These are phyloP conservation scores for Marasmius fiardii DNA, from an alignment of 1,284 basidiomycete genomes.

Conservation along the genomic window DNA sequence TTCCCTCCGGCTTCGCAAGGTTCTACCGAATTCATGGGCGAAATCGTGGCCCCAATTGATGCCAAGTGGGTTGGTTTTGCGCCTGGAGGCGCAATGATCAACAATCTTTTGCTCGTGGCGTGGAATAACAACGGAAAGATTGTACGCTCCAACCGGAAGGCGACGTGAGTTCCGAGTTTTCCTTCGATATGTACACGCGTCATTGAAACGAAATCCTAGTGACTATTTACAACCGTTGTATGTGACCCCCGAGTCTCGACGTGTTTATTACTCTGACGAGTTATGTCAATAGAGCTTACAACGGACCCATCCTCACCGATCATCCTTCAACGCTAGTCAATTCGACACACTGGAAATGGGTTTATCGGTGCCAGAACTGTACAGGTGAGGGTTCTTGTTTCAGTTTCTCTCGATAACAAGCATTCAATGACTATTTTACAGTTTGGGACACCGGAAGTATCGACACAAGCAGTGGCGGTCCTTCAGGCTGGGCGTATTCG, in stretches of 20 bases:
- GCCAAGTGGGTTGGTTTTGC: conserved; percentile 53
- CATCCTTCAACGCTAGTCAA: conserved; percentile 42
- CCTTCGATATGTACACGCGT: not conserved
- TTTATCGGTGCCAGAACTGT: conserved; percentile 55
- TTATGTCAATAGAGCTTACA: conserved; percentile 29
- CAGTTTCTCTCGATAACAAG: not conserved
- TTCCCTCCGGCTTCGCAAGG: conserved; percentile 45
- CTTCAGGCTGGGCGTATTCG: conserved; percentile 53
- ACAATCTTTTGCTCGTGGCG: conserved; percentile 51
- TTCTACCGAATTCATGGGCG: conserved; percentile 52
- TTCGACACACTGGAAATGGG: conserved; percentile 55
- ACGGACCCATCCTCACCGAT: conserved; percentile 43
- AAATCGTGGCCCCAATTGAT: conserved; percentile 53
- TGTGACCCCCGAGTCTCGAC: no score
- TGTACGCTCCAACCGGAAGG: conserved; percentile 47
- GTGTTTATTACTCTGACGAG: not conserved
- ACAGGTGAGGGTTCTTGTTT: conserved; percentile 29
- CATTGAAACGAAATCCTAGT: conserved; percentile 21
- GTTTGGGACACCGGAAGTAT: conserved; percentile 39
- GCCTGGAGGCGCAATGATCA: conserved; percentile 52
- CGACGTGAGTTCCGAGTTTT: conserved; percentile 38
- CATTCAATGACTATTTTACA: conserved; percentile 13
- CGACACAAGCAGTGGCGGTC: conserved; percentile 35
- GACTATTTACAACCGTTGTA: conserved; percentile 45
- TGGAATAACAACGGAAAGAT: conserved; percentile 54